Percentiles rank a stretch among this genome's conserved stretches.
Conservation (phyloP, 1,284 basidiomycete species). For the Trichosporon inkin region DNA sequence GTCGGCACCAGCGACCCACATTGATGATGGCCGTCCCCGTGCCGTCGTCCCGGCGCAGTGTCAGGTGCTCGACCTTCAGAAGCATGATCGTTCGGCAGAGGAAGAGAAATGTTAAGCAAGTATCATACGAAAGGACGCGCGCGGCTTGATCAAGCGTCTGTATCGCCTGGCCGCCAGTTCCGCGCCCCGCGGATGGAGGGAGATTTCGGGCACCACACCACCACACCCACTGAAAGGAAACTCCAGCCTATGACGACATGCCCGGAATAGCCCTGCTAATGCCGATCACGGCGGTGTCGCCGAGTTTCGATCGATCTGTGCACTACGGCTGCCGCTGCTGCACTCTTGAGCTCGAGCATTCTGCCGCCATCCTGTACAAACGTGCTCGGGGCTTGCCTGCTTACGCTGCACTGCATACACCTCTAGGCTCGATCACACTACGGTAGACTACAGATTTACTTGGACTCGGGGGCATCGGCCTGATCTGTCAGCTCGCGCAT, state of each 20-base stretch:
- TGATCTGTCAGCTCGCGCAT: neutral
- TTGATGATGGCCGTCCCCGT: slow-evolving; percentile 40
- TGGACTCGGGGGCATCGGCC: neutral
- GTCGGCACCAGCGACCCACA: slow-evolving; percentile 17
- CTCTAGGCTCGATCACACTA: neutral
- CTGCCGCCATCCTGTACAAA: too few species aligned
- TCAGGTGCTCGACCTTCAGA: slow-evolving; percentile 29
- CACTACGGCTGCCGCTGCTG: too few species aligned
- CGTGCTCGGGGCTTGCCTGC: neutral
- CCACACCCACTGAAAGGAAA: too few species aligned
- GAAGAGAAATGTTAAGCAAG: neutral
- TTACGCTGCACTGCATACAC: neutral
- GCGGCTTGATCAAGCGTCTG: neutral
- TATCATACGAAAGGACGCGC: too few species aligned
- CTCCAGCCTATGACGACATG: slow-evolving; percentile 10
- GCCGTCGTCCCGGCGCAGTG: slow-evolving; percentile 37
- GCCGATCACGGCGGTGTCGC: neutral
- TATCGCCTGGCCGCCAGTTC: neutral
- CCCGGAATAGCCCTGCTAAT: neutral
- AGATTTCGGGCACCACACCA: slow-evolving; percentile 1
- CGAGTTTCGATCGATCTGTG: too few species aligned
- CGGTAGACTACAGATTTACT: slow-evolving; percentile 6
- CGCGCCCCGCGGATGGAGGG: too few species aligned
- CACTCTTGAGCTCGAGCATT: too few species aligned
- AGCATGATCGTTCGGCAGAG: slow-evolving; percentile 1